Conservation (phyloP, 148 eudicot genomes). For the Chenopodium formosanum region DNA sequence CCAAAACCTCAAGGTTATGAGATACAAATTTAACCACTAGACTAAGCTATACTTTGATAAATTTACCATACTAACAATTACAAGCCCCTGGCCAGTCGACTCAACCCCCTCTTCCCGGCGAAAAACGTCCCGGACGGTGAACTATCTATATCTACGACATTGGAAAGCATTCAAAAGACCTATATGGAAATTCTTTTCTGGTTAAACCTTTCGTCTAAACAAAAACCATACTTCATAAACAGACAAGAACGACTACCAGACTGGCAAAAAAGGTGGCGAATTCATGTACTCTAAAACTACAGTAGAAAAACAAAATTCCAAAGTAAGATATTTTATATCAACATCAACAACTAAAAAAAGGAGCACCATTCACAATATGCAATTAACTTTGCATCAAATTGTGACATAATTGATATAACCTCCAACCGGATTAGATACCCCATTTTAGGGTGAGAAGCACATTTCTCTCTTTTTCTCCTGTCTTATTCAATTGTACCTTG, state of each 20-base stretch:
- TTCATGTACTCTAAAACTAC: constrained; percentile 4
- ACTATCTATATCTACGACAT: too few relatives aligned
- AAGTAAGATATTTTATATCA: background rate
- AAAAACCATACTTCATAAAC: too few relatives aligned
- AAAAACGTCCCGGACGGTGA: too few relatives aligned
- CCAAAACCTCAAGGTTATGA: too few relatives aligned
- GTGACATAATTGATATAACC: constrained; percentile 1
- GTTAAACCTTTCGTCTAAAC: too few relatives aligned
- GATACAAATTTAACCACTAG: too few relatives aligned
- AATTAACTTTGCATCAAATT: background rate
- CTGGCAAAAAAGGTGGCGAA: background rate
- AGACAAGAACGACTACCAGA: background rate
- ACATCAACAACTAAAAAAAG: constrained; percentile 15
- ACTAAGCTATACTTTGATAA: too few relatives aligned
- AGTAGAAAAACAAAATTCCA: background rate
- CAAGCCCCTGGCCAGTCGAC: too few relatives aligned
- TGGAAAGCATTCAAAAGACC: too few relatives aligned
- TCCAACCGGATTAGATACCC: constrained; percentile 16
- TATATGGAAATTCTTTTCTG: too few relatives aligned
- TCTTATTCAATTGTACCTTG: constrained; percentile 14
- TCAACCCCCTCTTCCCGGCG: too few relatives aligned
- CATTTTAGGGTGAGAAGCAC: background rate
- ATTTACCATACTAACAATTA: too few relatives aligned
- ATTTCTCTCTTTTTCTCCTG: background rate
- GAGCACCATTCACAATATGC: constrained; percentile 3